Base-by-base conservation (phyloP, 2,329 filamentous ascomycete genomes). In the Cercospora sp. region DNA sequence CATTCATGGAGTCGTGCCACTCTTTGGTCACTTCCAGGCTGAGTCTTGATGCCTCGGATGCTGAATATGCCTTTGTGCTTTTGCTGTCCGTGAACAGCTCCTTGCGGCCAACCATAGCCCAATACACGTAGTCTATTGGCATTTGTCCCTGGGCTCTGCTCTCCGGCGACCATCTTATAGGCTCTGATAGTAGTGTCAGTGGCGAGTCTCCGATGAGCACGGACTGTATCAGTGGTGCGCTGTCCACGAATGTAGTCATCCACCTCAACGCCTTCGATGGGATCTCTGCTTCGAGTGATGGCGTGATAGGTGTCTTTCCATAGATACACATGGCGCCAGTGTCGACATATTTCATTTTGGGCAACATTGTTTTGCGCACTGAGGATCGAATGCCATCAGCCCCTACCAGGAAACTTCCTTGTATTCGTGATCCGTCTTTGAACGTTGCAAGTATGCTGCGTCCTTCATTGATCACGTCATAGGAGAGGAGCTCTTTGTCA, bases 171-270 rank as follows among this genome's bases (percentile, higher is more conserved):
- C 45, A 48, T 13, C 45, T 20, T 23, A 48, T 48, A 12, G 45
- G 45, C 45, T 48, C 45, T 10, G 45, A 48, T 12, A 48, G 5
- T 23, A 48, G 18, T 6, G 45, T 48, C 7, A 48, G 45, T 18
- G 45, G 45, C 3, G 45, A 48, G 40, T 73, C 65, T 18, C 70
- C 70, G 28, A 72, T 72, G 28, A 71, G 64, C 42, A 64, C 63
- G 9, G 71, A 72, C 62, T 72, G 69, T 7, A 72, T 66, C 33
- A 68, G 57, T 33, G 69, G 69, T 31, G 69, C 69, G 8, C 30
- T 40, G 51, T 71, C 71, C 7, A 60, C 48, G 45, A 64, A 60
- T 30, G 65, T 64, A 26, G 70, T 71, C 71, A 72, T 72, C 69
- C 69, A 71, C 20, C 64, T 58, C n/a, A 71, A 60, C 6, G 63